Base-by-base conservation (phyloP, 2,329 filamentous ascomycete species). In the Colletotrichum simmondsii region DNA sequence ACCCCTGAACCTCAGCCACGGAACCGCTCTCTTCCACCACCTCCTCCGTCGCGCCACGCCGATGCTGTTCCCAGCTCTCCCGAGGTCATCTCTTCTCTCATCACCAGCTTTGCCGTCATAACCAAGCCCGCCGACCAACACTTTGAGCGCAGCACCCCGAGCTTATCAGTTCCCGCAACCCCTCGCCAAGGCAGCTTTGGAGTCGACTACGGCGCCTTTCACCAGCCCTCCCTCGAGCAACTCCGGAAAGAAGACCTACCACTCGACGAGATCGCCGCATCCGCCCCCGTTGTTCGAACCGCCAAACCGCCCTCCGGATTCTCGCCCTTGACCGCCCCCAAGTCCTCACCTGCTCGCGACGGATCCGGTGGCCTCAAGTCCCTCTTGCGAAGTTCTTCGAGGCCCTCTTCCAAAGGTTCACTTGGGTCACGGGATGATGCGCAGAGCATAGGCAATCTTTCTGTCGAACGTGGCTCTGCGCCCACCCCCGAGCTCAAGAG, bases 221-320 rank as follows among this genome's bases (percentile, higher is more conserved):
- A 87, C 62, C 84, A 87, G 59, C 84, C 88, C 5, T 83, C 85
- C 22, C 83, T 87, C 37, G 86, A 87, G 65, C 86, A 89, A 22
- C 78, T 87, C 14, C 79, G 85, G 57, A 85, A 89, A 61, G 85
- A 87, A 46, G 80, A 83, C 71, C 77, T 85, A 6, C 85, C 87
- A 12, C 82, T 92, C 75, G 88, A 92, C 82, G 89, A 92, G 67
- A 83, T 92, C 57, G 87, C 91, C 35, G 90, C 91, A 26, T 85
- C 86, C 60, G 85, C 94, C 14, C 95, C 95, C 22, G 89, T 96
- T 67, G 89, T 97, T 77, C 92, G 93, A 75, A 97, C 95, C 37
- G 90, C 94, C 37, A 95, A 95, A 81, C 93, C 92, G 8, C 94
- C 94, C 0, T 94, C 93, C 63, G 94, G 93, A 66, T 90, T 92